Evolutionary conservation across 257 asterid genomes (phyloP), one percentile per base, ranked within the genome.

Genomic region (Cynanchum wilfordii): DNA sequence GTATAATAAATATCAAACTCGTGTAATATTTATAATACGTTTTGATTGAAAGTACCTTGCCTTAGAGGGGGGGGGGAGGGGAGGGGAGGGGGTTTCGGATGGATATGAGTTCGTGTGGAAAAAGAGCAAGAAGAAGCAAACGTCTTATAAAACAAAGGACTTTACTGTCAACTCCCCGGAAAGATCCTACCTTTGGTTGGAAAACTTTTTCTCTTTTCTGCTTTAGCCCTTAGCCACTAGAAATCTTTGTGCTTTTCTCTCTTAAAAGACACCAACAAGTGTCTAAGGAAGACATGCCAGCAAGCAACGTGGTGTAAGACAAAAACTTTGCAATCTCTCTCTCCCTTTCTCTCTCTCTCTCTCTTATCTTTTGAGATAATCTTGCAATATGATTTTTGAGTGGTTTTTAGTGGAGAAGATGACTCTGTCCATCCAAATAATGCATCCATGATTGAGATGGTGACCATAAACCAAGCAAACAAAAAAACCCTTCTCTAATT

Each of bases 391-490:
- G 76, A 29, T 33, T 74, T 74, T 79, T 78, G 84, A 67, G 82
- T 84, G 86, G 84, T 66, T 75, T 66, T 79, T 40, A 83, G 79
- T 81, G 85, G 82, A 80, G 83, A 73, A 78, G 78, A 79, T 70
- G 79, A 78, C 72, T 81, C 22, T 76, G 82, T 75, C 87, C 86
- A 79, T 78, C 79, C 77, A 86, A 84, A 88, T 88, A 87, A 85
- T 88, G 85, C 68, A 82, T 83, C 84, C 71, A 83, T 84, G 89
- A 90, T 90, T 87, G 89, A 80, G 85, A 87, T 84, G 91, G 73
- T 79, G 86, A 84, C 90, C 84, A 80, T 79, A 80, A 42, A 83
- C 86, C 75, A 57, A 55, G 72, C 79, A 70, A 74, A 78, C 81
- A 84, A 82, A 54, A 81, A 40, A 72, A 75, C 69, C 74, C 60